Conservation (phyloP, 2,329 filamentous ascomycete genomes). For the Mycosphaerella sp. region DNA sequence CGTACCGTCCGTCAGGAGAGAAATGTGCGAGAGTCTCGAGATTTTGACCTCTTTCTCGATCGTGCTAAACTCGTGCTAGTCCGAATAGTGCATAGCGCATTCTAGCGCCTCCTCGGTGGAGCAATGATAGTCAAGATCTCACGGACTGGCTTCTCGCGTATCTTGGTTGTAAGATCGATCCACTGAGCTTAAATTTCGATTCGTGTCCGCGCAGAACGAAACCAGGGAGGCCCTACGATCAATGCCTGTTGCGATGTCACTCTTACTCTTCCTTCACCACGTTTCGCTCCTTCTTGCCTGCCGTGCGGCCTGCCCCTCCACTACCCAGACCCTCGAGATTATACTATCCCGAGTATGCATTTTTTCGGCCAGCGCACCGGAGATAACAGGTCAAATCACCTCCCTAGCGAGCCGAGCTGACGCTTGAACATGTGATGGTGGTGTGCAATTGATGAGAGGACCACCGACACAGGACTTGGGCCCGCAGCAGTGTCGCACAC, state of each 20-base stretch:
- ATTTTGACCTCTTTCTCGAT: constrained; percentile 5
- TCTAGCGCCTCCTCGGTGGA: background rate
- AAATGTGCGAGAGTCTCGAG: background rate
- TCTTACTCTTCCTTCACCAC: background rate
- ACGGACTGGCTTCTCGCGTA: constrained; percentile 3
- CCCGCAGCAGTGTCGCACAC: background rate
- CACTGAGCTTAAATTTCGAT: background rate
- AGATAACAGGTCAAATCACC: too few species aligned
- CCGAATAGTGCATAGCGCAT: background rate
- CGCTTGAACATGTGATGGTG: too few species aligned
- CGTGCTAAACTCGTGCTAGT: background rate
- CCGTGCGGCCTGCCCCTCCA: background rate
- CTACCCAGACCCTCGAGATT: background rate
- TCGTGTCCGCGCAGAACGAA: background rate
- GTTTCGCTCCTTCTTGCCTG: too few species aligned
- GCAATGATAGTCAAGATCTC: constrained; percentile 2
- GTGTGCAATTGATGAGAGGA: too few species aligned
- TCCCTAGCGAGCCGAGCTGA: too few species aligned
- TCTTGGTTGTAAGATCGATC: constrained; percentile 4
- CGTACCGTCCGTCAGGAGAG: background rate
- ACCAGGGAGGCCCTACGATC: background rate
- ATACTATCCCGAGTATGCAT: background rate
- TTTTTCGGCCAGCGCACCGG: too few species aligned
- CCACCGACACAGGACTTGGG: background rate
- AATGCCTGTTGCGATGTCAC: background rate